Evolutionary conservation across 2,329 filamentous ascomycete genomes (phyloP), one percentile per base, ranked within the genome.

Genomic region (Diaporthe sp.): DNA sequence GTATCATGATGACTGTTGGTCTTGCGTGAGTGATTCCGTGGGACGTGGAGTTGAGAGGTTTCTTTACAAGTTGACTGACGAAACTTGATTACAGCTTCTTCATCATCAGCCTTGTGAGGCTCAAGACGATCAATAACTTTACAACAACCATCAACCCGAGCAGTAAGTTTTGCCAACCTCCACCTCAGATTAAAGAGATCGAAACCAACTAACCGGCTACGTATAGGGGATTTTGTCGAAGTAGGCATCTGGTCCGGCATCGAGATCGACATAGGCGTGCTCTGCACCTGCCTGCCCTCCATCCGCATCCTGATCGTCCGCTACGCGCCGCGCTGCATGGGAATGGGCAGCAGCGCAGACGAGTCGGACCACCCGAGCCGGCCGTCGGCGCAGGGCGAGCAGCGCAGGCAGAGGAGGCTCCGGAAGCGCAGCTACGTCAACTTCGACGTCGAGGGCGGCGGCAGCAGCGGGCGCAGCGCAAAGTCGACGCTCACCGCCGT

Each of bases 1-100:
- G 79, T 0, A 77, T 82, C 9, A 84, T 86, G 59, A 83, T 87
- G 57, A 84, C 82, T 34, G 77, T 87, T 15, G 85, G 85, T 42
- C 46, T 68, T 28, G 46, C 46, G 65, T 68, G 46, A 68, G 65
- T 53, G 1, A 3, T 5, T 19, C 28, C n/a, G 7, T 42, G 28
- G 8, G 15, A 34, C 0, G 9, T 6, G 19, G 12, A 39, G 3
- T 39, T 3, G 37, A 22, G 37, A 22, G 12, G 7, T 15, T 15
- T 55, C 1, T 13, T 7, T 19, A 12, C 31, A 17, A 12, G 13
- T 53, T 8, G 3, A n/a, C 46, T 68, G 34, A 68, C 22, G 8
- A 22, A 28, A 1, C 12, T 4, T 28, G 46, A 10, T 17, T 2
- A 19, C 31, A 68, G 65, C 1, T 68, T 68, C 13, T 68, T 68